Evolutionary conservation across 257 asterid species (phyloP).

Genomic region (Pogostemon cablin): DNA sequence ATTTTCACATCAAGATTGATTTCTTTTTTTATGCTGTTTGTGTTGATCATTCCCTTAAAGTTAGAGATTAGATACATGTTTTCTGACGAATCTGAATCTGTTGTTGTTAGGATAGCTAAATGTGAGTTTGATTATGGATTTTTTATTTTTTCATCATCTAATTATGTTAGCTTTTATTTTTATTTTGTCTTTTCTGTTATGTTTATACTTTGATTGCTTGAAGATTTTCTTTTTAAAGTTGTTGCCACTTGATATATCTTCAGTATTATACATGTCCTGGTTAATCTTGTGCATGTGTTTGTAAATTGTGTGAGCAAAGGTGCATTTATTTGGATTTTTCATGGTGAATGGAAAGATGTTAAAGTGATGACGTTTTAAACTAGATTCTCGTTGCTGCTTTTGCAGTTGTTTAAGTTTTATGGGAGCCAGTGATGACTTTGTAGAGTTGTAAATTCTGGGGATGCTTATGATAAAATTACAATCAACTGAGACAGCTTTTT

Average conservation of each 20-base stretch:
- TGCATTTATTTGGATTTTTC: neutral
- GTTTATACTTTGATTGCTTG: neutral
- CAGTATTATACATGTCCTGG: neutral
- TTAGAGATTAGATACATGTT: neutral
- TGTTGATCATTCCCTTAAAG: neutral
- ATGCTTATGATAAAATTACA: neutral
- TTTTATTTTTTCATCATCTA: neutral
- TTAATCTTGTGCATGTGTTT: neutral
- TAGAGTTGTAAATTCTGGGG: slow-evolving; percentile 24
- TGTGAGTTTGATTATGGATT: neutral
- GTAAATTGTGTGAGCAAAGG: neutral
- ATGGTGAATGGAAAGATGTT: neutral
- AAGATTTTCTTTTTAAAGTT: neutral
- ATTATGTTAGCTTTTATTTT: too few relatives aligned
- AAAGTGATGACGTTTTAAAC: neutral
- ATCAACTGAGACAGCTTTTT: too few relatives aligned
- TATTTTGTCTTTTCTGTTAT: neutral
- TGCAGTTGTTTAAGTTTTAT: neutral
- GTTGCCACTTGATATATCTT: neutral
- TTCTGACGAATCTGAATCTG: neutral
- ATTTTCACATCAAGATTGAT: neutral
- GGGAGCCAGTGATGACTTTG: neutral
- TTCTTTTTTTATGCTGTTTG: neutral
- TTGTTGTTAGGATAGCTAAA: neutral
- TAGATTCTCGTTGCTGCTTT: slow-evolving; percentile 1